Evolutionary conservation across 108 stramenopile genomes (phyloP).

Genomic region (Nitzschia sp.): DNA sequence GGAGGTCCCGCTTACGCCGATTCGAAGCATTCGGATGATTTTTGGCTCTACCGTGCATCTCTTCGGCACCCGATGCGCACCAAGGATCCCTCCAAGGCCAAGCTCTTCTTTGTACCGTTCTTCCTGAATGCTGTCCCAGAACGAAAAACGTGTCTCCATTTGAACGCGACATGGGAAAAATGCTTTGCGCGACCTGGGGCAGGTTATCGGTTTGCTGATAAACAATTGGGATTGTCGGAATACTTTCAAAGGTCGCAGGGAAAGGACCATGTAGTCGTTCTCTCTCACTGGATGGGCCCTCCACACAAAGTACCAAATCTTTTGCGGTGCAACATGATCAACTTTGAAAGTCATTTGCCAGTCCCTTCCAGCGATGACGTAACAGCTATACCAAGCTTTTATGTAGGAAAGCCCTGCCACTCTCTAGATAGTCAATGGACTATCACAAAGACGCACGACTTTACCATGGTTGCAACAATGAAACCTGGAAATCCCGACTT

Average conservation of each 20-base stretch:
- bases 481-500: slow-evolving; percentile 12
- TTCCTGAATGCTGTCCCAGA: slow-evolving; percentile 16
- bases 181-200: slow-evolving; percentile 4
- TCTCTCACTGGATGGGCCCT: slow-evolving; percentile 18
- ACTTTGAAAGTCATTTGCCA: slow-evolving; percentile 13
- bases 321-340: slow-evolving; percentile 18
- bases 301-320: not conserved
- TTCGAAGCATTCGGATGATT: slow-evolving; percentile 30
- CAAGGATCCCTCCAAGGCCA: slow-evolving; percentile 18
- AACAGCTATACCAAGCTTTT: slow-evolving; percentile 7
- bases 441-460: slow-evolving; percentile 14
- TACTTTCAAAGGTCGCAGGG: slow-evolving; percentile 25
- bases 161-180: not conserved
- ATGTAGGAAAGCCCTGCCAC: slow-evolving; percentile 11
- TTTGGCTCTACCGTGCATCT: slow-evolving; percentile 20
- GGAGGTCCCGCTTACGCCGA: not conserved
- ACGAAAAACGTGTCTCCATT: not conserved
- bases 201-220: slow-evolving; percentile 6
- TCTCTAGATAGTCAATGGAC: not conserved
- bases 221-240: not conserved
- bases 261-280: slow-evolving; percentile 21
- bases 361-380: not conserved
- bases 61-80: slow-evolving; percentile 37
- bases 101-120: slow-evolving; percentile 31
- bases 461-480: slow-evolving; percentile 18